These are phyloP conservation scores for Oleoguttula mirabilis DNA, from an alignment of 495 filamentous ascomycete species.

Conservation along the genomic window DNA sequence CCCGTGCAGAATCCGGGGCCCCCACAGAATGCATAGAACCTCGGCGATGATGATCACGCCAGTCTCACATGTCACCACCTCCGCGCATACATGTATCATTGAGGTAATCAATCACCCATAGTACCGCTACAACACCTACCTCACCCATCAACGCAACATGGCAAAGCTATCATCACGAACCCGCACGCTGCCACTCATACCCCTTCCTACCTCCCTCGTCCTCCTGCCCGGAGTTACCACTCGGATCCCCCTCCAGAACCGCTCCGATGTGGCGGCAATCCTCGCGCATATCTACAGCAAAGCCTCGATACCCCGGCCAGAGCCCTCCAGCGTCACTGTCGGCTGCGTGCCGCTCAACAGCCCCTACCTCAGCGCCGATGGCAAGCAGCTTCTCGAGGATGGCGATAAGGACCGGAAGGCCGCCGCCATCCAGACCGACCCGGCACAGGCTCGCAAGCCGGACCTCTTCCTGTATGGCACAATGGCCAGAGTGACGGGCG, in stretches of 20 bases:
- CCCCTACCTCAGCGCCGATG: conserved; percentile 52
- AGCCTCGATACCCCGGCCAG: conserved; percentile 49
- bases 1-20: no score
- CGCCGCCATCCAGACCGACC: conserved; percentile 38
- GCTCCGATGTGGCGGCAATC: conserved; percentile 71
- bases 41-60: no score
- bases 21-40: no score
- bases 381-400: conserved; percentile 55
- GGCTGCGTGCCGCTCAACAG: conserved; percentile 73
- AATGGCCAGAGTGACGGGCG: conserved; percentile 67
- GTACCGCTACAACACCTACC: no score
- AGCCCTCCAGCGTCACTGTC: conserved; percentile 55
- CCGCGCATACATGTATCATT: no score
- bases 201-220: conserved; percentile 58
- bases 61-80: no score
- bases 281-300: conserved; percentile 63
- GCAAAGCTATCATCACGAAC: not conserved
- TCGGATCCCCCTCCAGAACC: conserved; percentile 62
- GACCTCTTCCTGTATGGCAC: conserved; percentile 69
- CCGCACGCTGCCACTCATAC: conserved; percentile 53
- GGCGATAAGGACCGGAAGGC: conserved; percentile 34
- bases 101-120: no score
- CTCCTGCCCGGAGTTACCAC: conserved; percentile 71
- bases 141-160: no score
- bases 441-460: conserved; percentile 49